Conservation (phyloP, 805 yeast genomes). For the Lipomyces sp. region DNA sequence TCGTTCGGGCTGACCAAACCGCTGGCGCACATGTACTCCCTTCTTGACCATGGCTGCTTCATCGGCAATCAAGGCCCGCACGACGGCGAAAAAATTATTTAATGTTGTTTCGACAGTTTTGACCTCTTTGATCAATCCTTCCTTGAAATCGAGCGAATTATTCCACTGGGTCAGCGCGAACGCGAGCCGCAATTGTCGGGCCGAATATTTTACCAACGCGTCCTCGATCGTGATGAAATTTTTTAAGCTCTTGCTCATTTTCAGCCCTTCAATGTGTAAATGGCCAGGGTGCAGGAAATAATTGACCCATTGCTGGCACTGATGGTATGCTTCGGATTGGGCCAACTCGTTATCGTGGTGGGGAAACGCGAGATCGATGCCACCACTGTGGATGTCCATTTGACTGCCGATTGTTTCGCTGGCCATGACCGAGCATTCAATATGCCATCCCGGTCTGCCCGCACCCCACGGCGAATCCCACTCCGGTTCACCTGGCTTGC, state of each 20-base stretch:
- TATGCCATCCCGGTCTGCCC: constrained; percentile 99
- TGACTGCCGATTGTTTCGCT: constrained; percentile 78
- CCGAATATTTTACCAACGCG: constrained; percentile 70
- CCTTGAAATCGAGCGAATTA: constrained; percentile 88
- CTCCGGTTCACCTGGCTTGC: constrained; percentile 95
- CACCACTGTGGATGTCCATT: constrained; percentile 96
- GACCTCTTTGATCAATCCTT: constrained; percentile 74
- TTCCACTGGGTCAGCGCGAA: constrained; percentile 95
- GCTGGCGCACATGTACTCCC: constrained; percentile 65
- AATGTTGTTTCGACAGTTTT: constrained; percentile 73
- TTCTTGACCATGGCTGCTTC: constrained; percentile 55
- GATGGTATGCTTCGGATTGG: constrained; percentile 91
- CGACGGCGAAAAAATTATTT: constrained; percentile 81
- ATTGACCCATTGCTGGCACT: constrained; percentile 93
- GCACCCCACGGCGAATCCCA: constrained; percentile 97
- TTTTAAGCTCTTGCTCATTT: constrained; percentile 94
- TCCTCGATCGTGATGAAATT: constrained; percentile 94
- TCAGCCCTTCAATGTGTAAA: constrained; percentile 96
- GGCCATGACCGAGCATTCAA: constrained; percentile 99
- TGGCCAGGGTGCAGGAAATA: constrained; percentile 97
- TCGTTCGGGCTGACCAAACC: constrained; percentile 48
- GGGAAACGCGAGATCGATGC: constrained; percentile 96
- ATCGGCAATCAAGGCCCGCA: constrained; percentile 80
- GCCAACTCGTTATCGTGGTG: constrained; percentile 99
- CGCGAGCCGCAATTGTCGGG: constrained; percentile 87